Evolutionary conservation across 805 yeast species (phyloP).

Genomic region (Starmerella geochares): DNA sequence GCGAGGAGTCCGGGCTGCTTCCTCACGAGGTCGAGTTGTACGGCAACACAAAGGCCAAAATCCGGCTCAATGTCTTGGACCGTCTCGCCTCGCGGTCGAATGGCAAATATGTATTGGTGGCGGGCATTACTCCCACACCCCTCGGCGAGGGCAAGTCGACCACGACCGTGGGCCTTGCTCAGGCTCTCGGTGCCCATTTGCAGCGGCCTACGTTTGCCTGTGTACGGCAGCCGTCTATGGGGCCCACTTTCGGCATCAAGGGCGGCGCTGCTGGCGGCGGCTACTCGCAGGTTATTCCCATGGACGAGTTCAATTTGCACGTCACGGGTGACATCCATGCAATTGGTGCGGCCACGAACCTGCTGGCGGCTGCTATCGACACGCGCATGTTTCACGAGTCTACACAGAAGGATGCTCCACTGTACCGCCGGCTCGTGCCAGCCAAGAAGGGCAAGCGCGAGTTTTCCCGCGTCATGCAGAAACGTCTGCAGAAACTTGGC

Average conservation of each 20-base stretch:
- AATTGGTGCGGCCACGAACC: conserved; percentile 82
- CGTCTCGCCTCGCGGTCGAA: conserved; percentile 54
- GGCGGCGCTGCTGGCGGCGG: conserved; percentile 99
- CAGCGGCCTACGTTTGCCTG: conserved; percentile 78
- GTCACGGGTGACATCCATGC: conserved; percentile 97
- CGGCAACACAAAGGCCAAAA: conserved; percentile 86
- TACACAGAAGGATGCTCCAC: conserved; percentile 78
- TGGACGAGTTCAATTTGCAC: conserved; percentile 98
- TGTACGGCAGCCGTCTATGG: conserved; percentile 97
- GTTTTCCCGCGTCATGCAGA: conserved; percentile 69
- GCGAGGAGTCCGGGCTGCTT: conserved; percentile 70
- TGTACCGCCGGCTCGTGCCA: conserved; percentile 70
- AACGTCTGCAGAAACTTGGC: conserved; percentile 70
- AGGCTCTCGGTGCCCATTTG: conserved; percentile 87
- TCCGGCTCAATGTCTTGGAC: conserved; percentile 56
- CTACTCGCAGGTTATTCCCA: conserved; percentile 92
- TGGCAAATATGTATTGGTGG: conserved; percentile 83
- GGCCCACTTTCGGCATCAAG: conserved; percentile 96
- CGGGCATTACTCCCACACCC: conserved; percentile 98
- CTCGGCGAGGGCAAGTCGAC: conserved; percentile 97
- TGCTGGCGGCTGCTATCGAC: conserved; percentile 92
- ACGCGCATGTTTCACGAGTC: conserved; percentile 93
- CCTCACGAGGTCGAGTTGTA: conserved; percentile 73
- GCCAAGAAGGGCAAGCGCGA: conserved; percentile 67
- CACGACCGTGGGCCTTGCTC: conserved; percentile 93